Evolutionary conservation across 2,329 filamentous ascomycete species (phyloP).

Genomic region (Esteya vermicola): DNA sequence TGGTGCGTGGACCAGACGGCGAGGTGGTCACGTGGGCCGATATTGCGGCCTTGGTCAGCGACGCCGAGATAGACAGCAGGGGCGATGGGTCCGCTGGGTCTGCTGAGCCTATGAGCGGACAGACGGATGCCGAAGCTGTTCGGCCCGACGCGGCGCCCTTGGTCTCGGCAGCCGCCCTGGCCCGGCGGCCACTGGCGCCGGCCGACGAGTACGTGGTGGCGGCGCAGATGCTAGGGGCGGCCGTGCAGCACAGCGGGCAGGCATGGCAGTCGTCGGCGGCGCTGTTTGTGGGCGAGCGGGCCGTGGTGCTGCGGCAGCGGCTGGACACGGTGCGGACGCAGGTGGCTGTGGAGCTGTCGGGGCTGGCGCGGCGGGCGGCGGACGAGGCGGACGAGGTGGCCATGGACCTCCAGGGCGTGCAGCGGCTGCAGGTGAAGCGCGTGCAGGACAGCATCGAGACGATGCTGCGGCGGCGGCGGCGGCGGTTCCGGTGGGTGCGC

Average conservation of each 20-base stretch:
- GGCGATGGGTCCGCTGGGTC: no score
- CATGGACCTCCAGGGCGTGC: slow-evolving; percentile 59
- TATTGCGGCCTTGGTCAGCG: slow-evolving; percentile 25
- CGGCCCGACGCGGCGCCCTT: no score
- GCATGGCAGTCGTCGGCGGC: slow-evolving; percentile 47
- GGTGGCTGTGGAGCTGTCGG: slow-evolving; percentile 38
- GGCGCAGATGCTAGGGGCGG: slow-evolving; percentile 34
- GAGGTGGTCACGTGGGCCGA: slow-evolving; percentile 24
- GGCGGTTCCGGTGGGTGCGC: slow-evolving; percentile 58
- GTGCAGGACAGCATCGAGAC: slow-evolving; percentile 68
- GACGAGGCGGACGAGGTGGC: slow-evolving; percentile 71
- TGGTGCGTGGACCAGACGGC: slow-evolving; percentile 1
- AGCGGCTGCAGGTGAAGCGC: slow-evolving; percentile 67
- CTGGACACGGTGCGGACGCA: slow-evolving; percentile 32
- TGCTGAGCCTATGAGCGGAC: no score
- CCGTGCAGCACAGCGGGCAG: slow-evolving; percentile 31
- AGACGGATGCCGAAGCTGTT: no score
- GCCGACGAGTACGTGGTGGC: slow-evolving; percentile 35
- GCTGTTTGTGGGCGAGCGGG: slow-evolving; percentile 41
- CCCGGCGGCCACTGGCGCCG: slow-evolving; percentile 21
- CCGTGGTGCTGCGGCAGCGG: slow-evolving; percentile 33
- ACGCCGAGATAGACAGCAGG: no score
- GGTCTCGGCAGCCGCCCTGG: slow-evolving; percentile 18
- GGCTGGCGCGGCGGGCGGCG: slow-evolving; percentile 50
- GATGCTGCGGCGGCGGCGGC: slow-evolving; percentile 54